Evolutionary conservation across 106 monocot genomes (phyloP), one percentile per base, ranked within the genome.

Genomic region (Phalaenopsis equestris): DNA sequence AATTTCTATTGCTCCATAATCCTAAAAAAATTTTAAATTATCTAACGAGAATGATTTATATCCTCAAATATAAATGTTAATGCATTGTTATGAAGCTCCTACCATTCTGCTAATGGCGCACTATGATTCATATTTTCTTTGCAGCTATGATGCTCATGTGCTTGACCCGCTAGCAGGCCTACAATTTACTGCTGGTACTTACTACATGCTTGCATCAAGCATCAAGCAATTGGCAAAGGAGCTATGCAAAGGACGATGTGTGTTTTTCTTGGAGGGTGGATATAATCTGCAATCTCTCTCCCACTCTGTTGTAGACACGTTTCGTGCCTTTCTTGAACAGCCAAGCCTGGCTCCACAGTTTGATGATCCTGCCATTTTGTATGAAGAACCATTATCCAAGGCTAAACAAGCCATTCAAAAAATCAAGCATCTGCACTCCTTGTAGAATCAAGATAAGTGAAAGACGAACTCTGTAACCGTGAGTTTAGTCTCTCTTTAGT

Each of bases 231-330:
- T 82, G 64, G 82, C 82, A 41, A 55, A 78, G 14, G 82, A 82
- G 42, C 77, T 82, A 90, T 83, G 82, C 46, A 30, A 47, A 23
- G 82, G 82, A 3, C 82, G 82, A 67, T 82, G 82, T 41, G 78
- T 82, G 37, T 82, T 82, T 21, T 82, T 82, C 72, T 72, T 82
- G 65, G 97, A 97, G 87, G 97, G 97, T 11, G 97, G 97, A 16
- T 97, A 97, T 77, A 97, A 97, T 86, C 92, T 97, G 30, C 77
- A 97, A 18, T 94, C 97, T 23, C 90, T 97, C 52, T 97, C 97
- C 12, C 86, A 86, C 79, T 97, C 97, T 18, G 92, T 97, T 15
- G 90, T 85, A 0, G 94, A 97, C 70, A 86, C 87, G 11, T 97
- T 97, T 67, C 87, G 83, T 43, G 97, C 97, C 21, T 90, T 97